Evolutionary conservation across 1,284 basidiomycete genomes (phyloP), one percentile per base, ranked within the genome.

Genomic region (Tetrapyrgos nigripes): DNA sequence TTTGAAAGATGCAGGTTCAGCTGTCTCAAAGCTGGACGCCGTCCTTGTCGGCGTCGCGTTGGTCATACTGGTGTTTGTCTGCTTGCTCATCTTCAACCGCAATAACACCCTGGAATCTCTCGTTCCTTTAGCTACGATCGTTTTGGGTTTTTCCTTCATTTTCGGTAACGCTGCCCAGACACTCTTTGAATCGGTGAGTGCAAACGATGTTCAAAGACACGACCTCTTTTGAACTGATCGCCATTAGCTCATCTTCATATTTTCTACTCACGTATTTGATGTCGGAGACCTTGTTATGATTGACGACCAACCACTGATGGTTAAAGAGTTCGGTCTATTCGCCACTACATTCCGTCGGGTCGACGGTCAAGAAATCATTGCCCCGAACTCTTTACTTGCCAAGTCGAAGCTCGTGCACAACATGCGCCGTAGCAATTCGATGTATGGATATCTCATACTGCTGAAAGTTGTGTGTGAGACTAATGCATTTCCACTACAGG

Each of bases 141-240:
- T 93, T 59, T 83, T 92, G 49, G 89, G 89, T 8, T 92, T 92
- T 69, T 91, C 89, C 10, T 92, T 92, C 75, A 83, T 92, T 61
- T 94, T 93, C 64, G 92, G 91, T 3, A 87, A 93, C 71, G 91
- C 91, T 6, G 92, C 92, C 8, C 89, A 91, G 67, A 89, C 87
- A 3, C 75, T 94, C 6, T 94, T 94, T 64, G 90, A 93, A 76
- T 91, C 89, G 56, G 88, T 89, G 62, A 52, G 84, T 73, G n/a
- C 4, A 9, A 26, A 3, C 11, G 13, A 28, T 4, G n/a, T 55
- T 59, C 43, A 4, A 10, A 21, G 13, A 26, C 43, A 47, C 10
- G 5, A 5, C 17, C 17, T 23, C 4, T 45, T 21, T 21, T 45
- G 27, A 5, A 14, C 40, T 37, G 49, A 46, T 14, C 31, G 35